Percentiles rank a stretch among this genome's conserved stretches.
Evolutionary conservation across 139 green algal species (phyloP).

Genomic region (Chlorella ohadii): DNA sequence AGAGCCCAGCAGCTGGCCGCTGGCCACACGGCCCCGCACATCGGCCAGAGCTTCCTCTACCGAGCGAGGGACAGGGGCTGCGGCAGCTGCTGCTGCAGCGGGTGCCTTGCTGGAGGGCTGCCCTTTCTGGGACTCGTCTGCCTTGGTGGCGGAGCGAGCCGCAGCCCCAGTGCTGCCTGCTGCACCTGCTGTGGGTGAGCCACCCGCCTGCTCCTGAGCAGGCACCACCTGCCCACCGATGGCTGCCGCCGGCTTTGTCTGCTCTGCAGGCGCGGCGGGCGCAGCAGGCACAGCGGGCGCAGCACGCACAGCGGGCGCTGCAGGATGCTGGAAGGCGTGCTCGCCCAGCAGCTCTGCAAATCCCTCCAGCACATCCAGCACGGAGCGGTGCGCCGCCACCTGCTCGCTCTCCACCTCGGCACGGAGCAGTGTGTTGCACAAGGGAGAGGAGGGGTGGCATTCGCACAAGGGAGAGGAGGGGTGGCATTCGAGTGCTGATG

Average conservation of each 20-base stretch:
- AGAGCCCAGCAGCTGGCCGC: conserved; percentile 2
- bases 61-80: not conserved
- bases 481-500: too few relatives aligned
- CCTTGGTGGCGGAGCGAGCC: not conserved
- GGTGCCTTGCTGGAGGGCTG: not conserved
- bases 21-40: not conserved
- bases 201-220: too few relatives aligned
- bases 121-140: not conserved
- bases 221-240: not conserved
- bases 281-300: not conserved
- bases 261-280: not conserved
- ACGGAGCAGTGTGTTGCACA: too few relatives aligned
- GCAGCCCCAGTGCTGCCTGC: not conserved
- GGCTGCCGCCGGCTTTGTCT: not conserved
- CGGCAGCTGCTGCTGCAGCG: not conserved
- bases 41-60: conserved; percentile 1
- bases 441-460: not conserved
- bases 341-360: conserved; percentile 20
- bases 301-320: not conserved
- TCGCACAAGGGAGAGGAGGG: not conserved
- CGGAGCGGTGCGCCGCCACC: not conserved
- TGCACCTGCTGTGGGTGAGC: too few relatives aligned
- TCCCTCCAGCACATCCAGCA: conserved; percentile 25
- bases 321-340: not conserved
- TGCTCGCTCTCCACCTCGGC: conserved; percentile 40